phyloP scores from a whole-genome alignment of 2,329 filamentous ascomycete genomes.

The Cladosporium colombiae region DNA sequence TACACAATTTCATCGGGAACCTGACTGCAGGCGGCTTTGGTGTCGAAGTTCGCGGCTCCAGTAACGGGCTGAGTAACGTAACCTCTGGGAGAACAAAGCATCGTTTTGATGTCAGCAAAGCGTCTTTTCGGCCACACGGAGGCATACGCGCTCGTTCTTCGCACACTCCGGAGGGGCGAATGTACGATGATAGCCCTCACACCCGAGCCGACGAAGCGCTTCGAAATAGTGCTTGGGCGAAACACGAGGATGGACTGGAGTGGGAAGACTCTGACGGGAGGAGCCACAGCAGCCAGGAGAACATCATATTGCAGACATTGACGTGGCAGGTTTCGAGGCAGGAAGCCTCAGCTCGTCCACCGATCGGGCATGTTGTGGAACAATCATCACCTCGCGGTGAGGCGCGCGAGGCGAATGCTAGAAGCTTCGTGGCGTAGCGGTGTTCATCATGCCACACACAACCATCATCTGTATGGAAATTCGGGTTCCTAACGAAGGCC shows the following conservation, averaged over 20 bases:
- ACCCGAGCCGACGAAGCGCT: neutral
- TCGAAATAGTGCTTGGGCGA: neutral
- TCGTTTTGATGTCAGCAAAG: neutral
- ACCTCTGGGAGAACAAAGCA: neutral
- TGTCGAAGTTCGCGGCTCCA: constrained; percentile 6
- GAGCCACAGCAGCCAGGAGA: constrained; percentile 1
- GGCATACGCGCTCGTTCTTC: neutral
- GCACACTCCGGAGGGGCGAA: neutral
- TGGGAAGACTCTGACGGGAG: constrained; percentile 2
- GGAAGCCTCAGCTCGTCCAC: neutral
- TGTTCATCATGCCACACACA: neutral
- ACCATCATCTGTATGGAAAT: neutral
- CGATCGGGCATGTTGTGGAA: neutral
- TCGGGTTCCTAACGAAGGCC: neutral
- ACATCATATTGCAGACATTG: constrained; percentile 18
- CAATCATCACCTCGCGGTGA: neutral
- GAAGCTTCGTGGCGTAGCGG: neutral
- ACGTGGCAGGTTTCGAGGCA: constrained; percentile 18
- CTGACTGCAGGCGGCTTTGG: constrained; percentile 4
- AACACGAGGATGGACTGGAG: neutral
- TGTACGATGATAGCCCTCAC: neutral
- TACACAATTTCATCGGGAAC: constrained; percentile 6
- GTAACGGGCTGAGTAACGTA: neutral
- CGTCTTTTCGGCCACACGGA: neutral
- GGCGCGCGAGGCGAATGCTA: neutral